Conservation (phyloP, 129 eudicot species). For the Flaveria robusta region DNA sequence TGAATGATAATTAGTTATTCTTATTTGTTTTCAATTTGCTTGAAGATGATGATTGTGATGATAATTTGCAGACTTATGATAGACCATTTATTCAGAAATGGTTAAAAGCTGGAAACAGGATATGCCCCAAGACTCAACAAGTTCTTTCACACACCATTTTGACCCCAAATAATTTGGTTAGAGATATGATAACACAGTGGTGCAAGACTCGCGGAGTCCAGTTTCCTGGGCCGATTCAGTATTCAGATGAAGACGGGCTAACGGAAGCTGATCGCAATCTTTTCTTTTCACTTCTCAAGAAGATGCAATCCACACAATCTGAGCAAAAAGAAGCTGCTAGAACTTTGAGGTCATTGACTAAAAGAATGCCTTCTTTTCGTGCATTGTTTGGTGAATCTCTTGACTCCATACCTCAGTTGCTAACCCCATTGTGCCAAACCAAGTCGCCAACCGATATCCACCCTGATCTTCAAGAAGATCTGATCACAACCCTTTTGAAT, state of each 20-base stretch:
- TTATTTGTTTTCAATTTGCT: neutral
- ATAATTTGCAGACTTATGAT: conserved; percentile 79
- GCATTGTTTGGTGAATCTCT: conserved; percentile 76
- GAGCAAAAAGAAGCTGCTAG: conserved; percentile 90
- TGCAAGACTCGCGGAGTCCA: conserved; percentile 74
- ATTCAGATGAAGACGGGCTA: conserved; percentile 52
- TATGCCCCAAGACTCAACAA: conserved; percentile 85
- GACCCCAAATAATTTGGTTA: conserved; percentile 72
- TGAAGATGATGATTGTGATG: conserved; percentile 15
- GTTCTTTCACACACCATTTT: conserved; percentile 87
- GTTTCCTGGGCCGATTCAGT: conserved; percentile 52
- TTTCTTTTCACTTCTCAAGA: conserved; percentile 57
- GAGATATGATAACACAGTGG: conserved; percentile 83
- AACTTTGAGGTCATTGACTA: conserved; percentile 70
- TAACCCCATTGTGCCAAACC: conserved; percentile 57
- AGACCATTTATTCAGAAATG: conserved; percentile 85
- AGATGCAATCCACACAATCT: conserved; percentile 59
- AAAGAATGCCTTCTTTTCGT: conserved; percentile 77
- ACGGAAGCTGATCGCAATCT: conserved; percentile 62
- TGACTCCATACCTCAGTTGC: conserved; percentile 64
- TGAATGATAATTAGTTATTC: too few species aligned
- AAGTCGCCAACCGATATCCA: conserved; percentile 45
- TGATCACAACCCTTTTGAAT: conserved; percentile 81
- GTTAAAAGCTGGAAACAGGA: conserved; percentile 83
- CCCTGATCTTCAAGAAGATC: conserved; percentile 84